Base-by-base conservation (phyloP, 257 asterid species). In the Scutellaria barbata region DNA sequence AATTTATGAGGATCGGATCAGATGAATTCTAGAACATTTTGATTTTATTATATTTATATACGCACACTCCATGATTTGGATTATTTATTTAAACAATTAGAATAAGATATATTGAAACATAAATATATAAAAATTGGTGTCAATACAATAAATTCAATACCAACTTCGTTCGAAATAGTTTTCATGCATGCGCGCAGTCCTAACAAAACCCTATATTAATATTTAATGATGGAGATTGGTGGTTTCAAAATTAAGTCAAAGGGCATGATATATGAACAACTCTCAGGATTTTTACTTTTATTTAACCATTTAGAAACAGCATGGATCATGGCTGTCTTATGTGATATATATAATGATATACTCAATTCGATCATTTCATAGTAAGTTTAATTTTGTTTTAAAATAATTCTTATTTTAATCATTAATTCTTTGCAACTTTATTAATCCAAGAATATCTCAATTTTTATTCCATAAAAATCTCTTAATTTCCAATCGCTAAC, bases 211-310 rank as follows among this genome's bases (percentile, higher is more conserved):
- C n/a, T 47, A 20, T 2, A 0, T 2, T 20, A 20, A 20, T 20
- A 20, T 20, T 0, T 20, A 0, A 20, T 20, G 25, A 20, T 20
- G 25, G 25, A 20, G 25, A 20, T 20, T 20, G 25, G 2, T 20
- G 35, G 59, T 37, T 63, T 46, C 35, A 33, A 5, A 39, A 8
- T 56, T n/a, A 56, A 57, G 7, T 70, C 22, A 43, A 70, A 43
- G 22, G 58, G 67, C 75, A 25, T 55, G 74, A 55, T 25, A n/a
- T 3, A 25, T 14, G 56, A 56, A 56, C 46, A 42, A 55, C 74
- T 68, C 45, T 14, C 63, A 37, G 18, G 61, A 68, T 52, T 68
- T 30, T 55, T 68, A n/a, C n/a, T 41, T 10, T 5, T 46, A 8
- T 33, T 66, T n/a, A 10, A 4, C 20, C 14, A 6, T 39, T 39